These are phyloP conservation scores for Haplographium delicatum DNA, from an alignment of 495 filamentous ascomycete genomes.

Conservation along the genomic window DNA sequence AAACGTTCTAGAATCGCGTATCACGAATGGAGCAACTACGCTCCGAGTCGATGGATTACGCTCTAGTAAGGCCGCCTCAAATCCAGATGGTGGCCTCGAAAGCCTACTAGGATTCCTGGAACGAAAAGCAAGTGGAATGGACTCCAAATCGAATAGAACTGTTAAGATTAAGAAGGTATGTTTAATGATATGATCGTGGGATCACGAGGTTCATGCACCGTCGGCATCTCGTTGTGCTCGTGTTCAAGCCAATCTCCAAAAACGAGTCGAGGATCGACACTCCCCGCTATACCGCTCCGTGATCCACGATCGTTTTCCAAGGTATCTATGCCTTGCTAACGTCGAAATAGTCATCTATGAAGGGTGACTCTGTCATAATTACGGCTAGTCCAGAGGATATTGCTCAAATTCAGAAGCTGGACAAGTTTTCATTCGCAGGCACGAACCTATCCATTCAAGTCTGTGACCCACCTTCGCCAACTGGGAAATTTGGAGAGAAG, in stretches of 20 bases:
- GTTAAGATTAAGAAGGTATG: slow-evolving; percentile 83
- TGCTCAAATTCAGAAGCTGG: slow-evolving; percentile 54
- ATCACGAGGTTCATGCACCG: slow-evolving; percentile 34
- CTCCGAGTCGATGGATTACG: slow-evolving; percentile 66
- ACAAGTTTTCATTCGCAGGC: slow-evolving; percentile 61
- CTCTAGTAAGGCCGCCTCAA: slow-evolving; percentile 65
- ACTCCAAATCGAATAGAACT: slow-evolving; percentile 43
- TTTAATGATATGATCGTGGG: slow-evolving; percentile 41
- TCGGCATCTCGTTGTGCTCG: slow-evolving; percentile 45
- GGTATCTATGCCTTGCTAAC: slow-evolving; percentile 65
- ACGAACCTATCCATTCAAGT: slow-evolving; percentile 49
- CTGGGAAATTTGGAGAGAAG: slow-evolving; percentile 5
- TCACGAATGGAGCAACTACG: slow-evolving; percentile 15
- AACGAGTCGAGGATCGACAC: slow-evolving; percentile 52
- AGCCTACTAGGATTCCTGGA: slow-evolving; percentile 75
- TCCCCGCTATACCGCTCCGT: slow-evolving; percentile 42
- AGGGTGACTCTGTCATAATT: slow-evolving; percentile 62
- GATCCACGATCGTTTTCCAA: slow-evolving; percentile 38
- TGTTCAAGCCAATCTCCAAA: slow-evolving; percentile 50
- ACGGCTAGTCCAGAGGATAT: slow-evolving; percentile 59
- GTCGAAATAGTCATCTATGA: slow-evolving; percentile 59
- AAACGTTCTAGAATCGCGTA: slow-evolving; percentile 28
- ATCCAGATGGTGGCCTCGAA: slow-evolving; percentile 65
- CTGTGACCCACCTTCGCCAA: slow-evolving; percentile 27
- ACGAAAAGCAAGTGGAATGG: slow-evolving; percentile 59